Evolutionary conservation across 805 yeast genomes (phyloP), one percentile per base, ranked within the genome.

Genomic region (Teunomyces barrocoloradensis): DNA sequence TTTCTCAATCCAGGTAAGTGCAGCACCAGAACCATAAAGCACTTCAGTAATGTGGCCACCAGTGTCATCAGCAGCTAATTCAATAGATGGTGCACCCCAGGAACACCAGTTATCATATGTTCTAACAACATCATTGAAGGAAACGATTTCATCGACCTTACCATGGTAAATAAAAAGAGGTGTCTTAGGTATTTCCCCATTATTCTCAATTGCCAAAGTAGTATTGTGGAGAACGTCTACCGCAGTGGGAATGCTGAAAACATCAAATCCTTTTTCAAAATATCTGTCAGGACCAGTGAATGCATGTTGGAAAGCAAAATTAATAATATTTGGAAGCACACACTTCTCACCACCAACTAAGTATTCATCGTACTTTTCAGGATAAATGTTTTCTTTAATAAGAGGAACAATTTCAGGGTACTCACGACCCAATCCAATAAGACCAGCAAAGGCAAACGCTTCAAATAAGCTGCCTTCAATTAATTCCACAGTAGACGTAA

Each of bases 401-500:
- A 21, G 13, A 3, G 34, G 44, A 10, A 40, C 28, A 11, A 63
- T 42, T 6, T 48, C 58, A 5, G 73, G 67, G 46, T 67, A 68
- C 40, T 64, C 71, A 30, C 61, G 52, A 15, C 18, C 12, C 42
- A 69, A 56, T 2, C 75, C 74, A 27, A 54, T 52, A 9, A 70
- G 46, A 2, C 65, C 70, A 36, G 46, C 44, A 3, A 66, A 60
- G 18, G 56, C 57, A 21, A 69, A 54, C 1, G 71, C 74, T 4
- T 68, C 59, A 23, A 56, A 60, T 2, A 55, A 6, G 3, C 55
- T 51, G 2, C 68, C 67, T 30, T 64, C 67, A 13, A 58, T 51
- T 9, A 54, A 51, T 11, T 42, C 53, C 1, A 60, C 57, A 2
- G 66, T 57, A 21, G 56, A 58, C 5, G 67, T 64, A 21, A 67